These are phyloP conservation scores for Apiotrichum veenhuisii DNA, from an alignment of 1,284 basidiomycete genomes.

Conservation along the genomic window DNA sequence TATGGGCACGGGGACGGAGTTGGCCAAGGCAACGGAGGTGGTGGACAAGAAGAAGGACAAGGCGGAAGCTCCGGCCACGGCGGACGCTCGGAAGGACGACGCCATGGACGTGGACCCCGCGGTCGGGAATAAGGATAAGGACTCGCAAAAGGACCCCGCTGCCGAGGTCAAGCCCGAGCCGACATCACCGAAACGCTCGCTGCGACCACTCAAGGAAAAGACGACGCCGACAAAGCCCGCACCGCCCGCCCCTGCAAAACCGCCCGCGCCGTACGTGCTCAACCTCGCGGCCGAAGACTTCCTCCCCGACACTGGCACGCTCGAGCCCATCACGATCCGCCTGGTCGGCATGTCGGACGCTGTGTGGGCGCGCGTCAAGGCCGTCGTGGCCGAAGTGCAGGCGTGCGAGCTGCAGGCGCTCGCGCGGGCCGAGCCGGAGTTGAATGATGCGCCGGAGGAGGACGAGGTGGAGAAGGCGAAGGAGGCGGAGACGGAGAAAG, in stretches of 20 bases:
- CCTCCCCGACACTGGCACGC: conserved; percentile 23
- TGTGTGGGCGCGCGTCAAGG: conserved; percentile 33
- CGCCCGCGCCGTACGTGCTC: conserved; percentile 17
- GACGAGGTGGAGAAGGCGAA: not conserved
- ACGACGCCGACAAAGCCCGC: not conserved
- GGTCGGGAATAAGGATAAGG: conserved; percentile 1
- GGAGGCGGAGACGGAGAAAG: not conserved
- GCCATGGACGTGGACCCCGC: no score
- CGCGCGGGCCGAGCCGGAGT: conserved; percentile 24
- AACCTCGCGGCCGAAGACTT: conserved; percentile 37
- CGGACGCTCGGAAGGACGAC: not conserved
- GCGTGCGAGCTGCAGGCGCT: conserved; percentile 26
- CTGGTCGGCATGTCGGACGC: conserved; percentile 31
- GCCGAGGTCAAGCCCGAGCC: conserved; percentile 1
- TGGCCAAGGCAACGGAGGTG: no score
- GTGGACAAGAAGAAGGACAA: no score
- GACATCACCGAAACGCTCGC: conserved; percentile 7
- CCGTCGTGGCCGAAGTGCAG: conserved; percentile 28
- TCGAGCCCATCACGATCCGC: conserved; percentile 37
- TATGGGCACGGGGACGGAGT: not conserved
- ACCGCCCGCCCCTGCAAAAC: not conserved
- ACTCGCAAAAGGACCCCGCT: not conserved
- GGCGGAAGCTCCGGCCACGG: not conserved
- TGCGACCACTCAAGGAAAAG: not conserved
- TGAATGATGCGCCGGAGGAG: conserved; percentile 12